Base-by-base conservation (phyloP, 148 eudicot species). In the Rhododendron griersonianum region DNA sequence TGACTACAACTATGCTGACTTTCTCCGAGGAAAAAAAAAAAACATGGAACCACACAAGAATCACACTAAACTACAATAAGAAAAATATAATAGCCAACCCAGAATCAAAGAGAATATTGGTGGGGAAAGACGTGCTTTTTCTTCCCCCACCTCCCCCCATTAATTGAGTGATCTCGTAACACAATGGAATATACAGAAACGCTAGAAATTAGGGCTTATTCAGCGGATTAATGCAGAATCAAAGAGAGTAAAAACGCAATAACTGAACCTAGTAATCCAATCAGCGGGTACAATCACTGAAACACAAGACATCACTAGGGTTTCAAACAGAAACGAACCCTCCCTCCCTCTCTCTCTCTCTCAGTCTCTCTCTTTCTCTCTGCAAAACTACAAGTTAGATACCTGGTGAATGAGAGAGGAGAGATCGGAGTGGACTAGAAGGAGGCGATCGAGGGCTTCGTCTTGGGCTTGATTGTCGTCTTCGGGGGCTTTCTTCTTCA, bases 381-480 rank as follows among this genome's bases (percentile, higher is more conserved):
- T 65, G 28, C 30, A 5, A 76, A 78, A 13, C 76, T 71, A 33
- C 8, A 0, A 33, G 13, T 71, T 10, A 71, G 39, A 30, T 85
- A 95, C 98, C 93, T 95, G 96, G 75, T 86, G 91, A 80, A 92
- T 55, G 74, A 92, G 88, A 47, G 90, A 84, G 28, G 96, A 91
- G 28, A 95, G 81, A 50, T 92, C 90, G 51, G 98, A 92, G 80
- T 92, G 98, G 75, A 92, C 89, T 45, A 93, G 90, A 61, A 92
- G 95, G 80, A 95, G 94, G 50, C 92, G 94, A 85, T 93, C 96
- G 79, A 93, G 89, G 5, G 91, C 88, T 71, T 84, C 92, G 25
- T 76, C 74, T 6, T 84, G 88, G 11, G 50, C 83, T 59, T 63
- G 61, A 35, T 55, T 48, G 14, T 75, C 80, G 82, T 67, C 80